Base-by-base conservation (phyloP, 106 monocot species). In the Triglochin maritima region DNA sequence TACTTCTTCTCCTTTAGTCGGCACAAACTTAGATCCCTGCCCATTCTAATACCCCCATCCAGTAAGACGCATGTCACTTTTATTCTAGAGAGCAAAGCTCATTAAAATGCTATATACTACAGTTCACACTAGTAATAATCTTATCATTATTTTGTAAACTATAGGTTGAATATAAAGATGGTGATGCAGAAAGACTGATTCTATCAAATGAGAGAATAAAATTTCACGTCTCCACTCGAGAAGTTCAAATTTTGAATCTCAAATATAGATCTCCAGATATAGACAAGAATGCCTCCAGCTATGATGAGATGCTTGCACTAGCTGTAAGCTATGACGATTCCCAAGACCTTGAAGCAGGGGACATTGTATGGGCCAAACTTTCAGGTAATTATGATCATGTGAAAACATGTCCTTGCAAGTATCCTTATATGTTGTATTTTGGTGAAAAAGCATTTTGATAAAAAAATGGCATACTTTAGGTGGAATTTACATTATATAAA, bases 331-430 rank as follows among this genome's bases (percentile, higher is more conserved):
- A 83, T 68, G 78, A 85, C 78, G 88, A 89, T 16, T 80, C 70
- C 56, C 81, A 86, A 72, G 78, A 79, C 59, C 71, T 84, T 73
- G 92, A 88, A 60, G 79, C 82, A 17, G 88, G 86, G 9, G 92
- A 92, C 78, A 69, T 92, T 82, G 86, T 98, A 45, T 98, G 98
- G 98, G 98, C 88, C 14, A 98, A 98, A 72, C 73, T 98, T 58
- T 81, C 88, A 74, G 98, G 98, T 98, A 84, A 42, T 49, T 11
- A 61, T 69, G 9, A 8, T 52, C 9, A 29, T 29, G 29, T 29
- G 29, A 29, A 29, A 29, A 29, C 29, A 29, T 29, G 29, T 29
- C 29, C 29, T 29, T 29, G 29, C 29, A 29, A 29, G 29, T 29
- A n/a, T n/a, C n/a, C n/a, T n/a, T n/a, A n/a, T n/a, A n/a, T n/a